Evolutionary conservation across 805 yeast genomes (phyloP).

Genomic region (Lachancea nothofagi): DNA sequence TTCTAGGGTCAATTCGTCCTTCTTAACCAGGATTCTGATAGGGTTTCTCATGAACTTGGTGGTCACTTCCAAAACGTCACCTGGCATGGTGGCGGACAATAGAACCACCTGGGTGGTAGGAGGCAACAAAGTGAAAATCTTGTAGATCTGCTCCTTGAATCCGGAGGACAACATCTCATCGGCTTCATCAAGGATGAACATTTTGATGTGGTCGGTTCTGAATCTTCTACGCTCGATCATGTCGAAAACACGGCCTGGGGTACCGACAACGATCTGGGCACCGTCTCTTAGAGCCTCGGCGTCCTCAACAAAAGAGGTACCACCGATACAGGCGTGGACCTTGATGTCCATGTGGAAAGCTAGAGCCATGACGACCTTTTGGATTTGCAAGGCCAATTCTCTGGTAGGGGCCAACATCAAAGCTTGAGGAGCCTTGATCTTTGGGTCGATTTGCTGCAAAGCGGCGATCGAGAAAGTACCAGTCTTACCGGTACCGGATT

Average conservation of each 20-base stretch:
- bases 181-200: conserved; percentile 96
- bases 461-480: conserved; percentile 92
- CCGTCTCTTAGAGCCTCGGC: conserved; percentile 76
- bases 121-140: conserved; percentile 80
- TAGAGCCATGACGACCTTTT: conserved; percentile 82
- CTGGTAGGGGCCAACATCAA: conserved; percentile 94
- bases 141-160: conserved; percentile 92
- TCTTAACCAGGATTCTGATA: conserved; percentile 86
- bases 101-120: conserved; percentile 86
- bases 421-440: conserved; percentile 77
- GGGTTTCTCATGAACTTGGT: conserved; percentile 90
- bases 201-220: conserved; percentile 76
- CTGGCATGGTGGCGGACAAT: conserved; percentile 90
- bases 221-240: conserved; percentile 89
- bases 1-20: conserved; percentile 89
- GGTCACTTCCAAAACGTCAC: conserved; percentile 87
- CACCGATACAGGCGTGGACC: conserved; percentile 97
- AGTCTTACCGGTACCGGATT: conserved; percentile 98
- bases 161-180: conserved; percentile 89
- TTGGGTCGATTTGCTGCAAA: conserved; percentile 68
- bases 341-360: conserved; percentile 87
- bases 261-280: conserved; percentile 92
- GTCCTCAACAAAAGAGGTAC: conserved; percentile 86
- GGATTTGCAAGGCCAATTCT: conserved; percentile 95
- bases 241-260: conserved; percentile 96